These are phyloP conservation scores for Tylopilus subfusipes DNA, from an alignment of 768 basidiomycete genomes.

Conservation along the genomic window DNA sequence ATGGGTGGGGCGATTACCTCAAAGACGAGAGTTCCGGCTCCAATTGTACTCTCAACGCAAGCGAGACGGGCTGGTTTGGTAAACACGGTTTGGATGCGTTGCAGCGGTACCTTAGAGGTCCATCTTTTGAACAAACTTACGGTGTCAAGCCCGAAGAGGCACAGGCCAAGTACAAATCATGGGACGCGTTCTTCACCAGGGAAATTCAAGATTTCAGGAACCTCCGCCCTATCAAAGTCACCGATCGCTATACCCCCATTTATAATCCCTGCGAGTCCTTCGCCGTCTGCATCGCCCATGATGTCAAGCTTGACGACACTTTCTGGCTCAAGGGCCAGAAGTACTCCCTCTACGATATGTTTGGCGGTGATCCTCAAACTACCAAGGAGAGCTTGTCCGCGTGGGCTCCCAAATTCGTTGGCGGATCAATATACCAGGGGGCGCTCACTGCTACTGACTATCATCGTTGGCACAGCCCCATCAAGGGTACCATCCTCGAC, in stretches of 20 bases:
- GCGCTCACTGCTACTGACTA: slow-evolving; percentile 48
- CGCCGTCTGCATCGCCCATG: slow-evolving; percentile 31
- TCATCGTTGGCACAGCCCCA: too few relatives aligned
- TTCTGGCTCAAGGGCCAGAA: slow-evolving; percentile 62
- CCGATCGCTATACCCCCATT: slow-evolving; percentile 26
- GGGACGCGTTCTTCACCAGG: slow-evolving; percentile 56
- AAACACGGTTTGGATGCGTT: background rate
- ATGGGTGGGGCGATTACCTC: slow-evolving; percentile 2
- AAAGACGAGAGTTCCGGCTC: background rate
- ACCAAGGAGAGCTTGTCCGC: background rate
- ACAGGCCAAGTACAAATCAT: slow-evolving; percentile 22
- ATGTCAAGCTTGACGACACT: slow-evolving; percentile 40
- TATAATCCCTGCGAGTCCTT: slow-evolving; percentile 53
- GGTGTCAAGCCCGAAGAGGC: slow-evolving; percentile 1
- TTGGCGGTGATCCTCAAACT: slow-evolving; percentile 26
- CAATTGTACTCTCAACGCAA: slow-evolving; percentile 2
- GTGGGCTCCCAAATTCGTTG: background rate
- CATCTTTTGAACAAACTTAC: background rate
- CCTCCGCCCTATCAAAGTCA: background rate
- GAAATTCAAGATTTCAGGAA: slow-evolving; percentile 19
- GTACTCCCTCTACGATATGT: slow-evolving; percentile 56
- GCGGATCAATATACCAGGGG: slow-evolving; percentile 47
- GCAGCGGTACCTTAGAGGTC: background rate
- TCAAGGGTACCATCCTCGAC: too few relatives aligned
- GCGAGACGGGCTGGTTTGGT: background rate